Base-by-base conservation (phyloP, 495 filamentous ascomycete species). In the Pseudotulostoma volvatum region DNA sequence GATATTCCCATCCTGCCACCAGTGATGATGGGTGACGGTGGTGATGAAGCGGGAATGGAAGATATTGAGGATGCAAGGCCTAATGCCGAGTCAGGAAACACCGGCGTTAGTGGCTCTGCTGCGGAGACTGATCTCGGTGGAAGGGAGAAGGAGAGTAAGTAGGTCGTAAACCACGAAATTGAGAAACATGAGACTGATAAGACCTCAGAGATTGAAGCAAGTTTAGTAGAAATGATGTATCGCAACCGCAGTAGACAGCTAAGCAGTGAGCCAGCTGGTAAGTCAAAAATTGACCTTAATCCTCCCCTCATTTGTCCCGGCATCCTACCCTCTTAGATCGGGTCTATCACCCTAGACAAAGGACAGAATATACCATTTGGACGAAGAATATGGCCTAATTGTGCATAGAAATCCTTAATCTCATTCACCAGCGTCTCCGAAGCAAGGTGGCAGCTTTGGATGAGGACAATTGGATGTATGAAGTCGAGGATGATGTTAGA, bases 381-480 rank as follows among this genome's bases (percentile, higher is more conserved):
- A n/a, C n/a, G n/a, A n/a, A n/a, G n/a, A n/a, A n/a, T n/a, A n/a
- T n/a, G n/a, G n/a, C n/a, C n/a, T 5, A 28, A 28, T 28, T 5
- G 11, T 5, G 23, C 11, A 18, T 45, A 81, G 84, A 87, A 55
- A 65, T 88, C 3, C 57, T 84, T n/a, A 70, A 74, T 39, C 70
- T 76, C 1, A 68, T 88, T 37, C 70, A 74, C 43, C 69, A 76
- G n/a, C 84, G 76, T 49, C 62, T 90, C 34, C 66, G 70, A 48
- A 68, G 69, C 20, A 82, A 85, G 45, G 77, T 77, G 9, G 74
- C 75, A 3, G 71, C 77, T 3, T 51, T 93, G 40, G 68, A 80
- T 16, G 80, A 90, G 32, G 86, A 94, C 43, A 82, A 79, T 45
- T 94, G 86, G 86, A 87, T 93, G 71, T 92, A 75, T 54, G 84